Conservation (phyloP, 768 basidiomycete genomes). For the Amanita jacksonii region DNA sequence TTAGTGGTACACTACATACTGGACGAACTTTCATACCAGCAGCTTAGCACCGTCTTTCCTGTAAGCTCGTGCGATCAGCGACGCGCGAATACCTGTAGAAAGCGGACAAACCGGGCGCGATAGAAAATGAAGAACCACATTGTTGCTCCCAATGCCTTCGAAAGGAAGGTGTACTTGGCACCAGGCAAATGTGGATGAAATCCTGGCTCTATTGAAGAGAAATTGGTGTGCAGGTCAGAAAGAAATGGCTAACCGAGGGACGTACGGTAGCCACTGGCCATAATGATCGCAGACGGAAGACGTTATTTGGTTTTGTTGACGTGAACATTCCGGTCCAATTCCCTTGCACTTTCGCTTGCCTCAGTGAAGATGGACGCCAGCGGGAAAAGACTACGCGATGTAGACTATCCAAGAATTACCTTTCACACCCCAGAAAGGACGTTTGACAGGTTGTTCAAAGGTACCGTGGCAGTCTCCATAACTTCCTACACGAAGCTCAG, state of each 20-base stretch:
- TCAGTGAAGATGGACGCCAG: slow-evolving; percentile 26
- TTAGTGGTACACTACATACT: neutral
- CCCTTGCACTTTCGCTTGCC: neutral
- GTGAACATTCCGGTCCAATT: slow-evolving; percentile 8
- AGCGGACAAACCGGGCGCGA: slow-evolving; percentile 65
- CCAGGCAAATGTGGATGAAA: slow-evolving; percentile 87
- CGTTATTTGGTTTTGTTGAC: slow-evolving; percentile 28
- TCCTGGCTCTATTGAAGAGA: slow-evolving; percentile 46
- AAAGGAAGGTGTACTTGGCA: slow-evolving; percentile 63
- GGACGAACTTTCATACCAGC: slow-evolving; percentile 35
- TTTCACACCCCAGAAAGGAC: slow-evolving; percentile 32
- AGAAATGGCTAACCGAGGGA: slow-evolving; percentile 2
- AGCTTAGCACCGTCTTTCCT: slow-evolving; percentile 75
- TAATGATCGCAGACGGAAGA: slow-evolving; percentile 16
- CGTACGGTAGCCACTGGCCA: slow-evolving; percentile 34
- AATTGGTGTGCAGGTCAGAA: slow-evolving; percentile 1
- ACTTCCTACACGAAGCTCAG: too few species aligned
- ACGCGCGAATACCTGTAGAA: neutral
- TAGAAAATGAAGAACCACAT: slow-evolving; percentile 99
- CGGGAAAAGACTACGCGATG: slow-evolving; percentile 36
- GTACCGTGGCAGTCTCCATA: slow-evolving; percentile 17
- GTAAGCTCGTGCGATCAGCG: slow-evolving; percentile 7
- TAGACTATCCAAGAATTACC: slow-evolving; percentile 30
- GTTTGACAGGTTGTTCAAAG: slow-evolving; percentile 49
- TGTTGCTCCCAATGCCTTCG: slow-evolving; percentile 79